phyloP scores from a whole-genome alignment of 805 yeast species.

The Hanseniaspora pseudoguilliermondii region DNA sequence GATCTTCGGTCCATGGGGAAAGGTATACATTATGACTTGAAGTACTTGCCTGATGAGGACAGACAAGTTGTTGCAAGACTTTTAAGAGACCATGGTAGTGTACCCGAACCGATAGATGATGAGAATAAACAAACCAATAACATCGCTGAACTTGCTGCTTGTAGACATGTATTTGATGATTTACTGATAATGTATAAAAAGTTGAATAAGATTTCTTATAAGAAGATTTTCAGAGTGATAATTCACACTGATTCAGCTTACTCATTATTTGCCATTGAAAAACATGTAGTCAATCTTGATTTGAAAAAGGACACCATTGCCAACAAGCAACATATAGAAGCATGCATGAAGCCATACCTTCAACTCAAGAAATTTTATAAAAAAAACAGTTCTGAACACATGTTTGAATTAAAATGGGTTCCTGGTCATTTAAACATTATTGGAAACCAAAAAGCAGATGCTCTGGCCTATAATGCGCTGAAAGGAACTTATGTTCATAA shows the following conservation, averaged over 20 bases:
- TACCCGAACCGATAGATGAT: not conserved
- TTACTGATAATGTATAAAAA: conserved; percentile 24
- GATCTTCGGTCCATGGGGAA: conserved; percentile 57
- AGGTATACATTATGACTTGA: conserved; percentile 57
- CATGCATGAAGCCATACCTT: conserved; percentile 32
- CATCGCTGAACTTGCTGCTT: conserved; percentile 66
- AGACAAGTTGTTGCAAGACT: conserved; percentile 19
- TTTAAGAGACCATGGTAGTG: not conserved
- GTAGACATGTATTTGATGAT: conserved; percentile 39
- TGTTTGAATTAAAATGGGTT: conserved; percentile 46
- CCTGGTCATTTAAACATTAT: conserved; percentile 54
- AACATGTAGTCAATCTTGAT: conserved; percentile 40
- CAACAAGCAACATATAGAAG: conserved; percentile 26
- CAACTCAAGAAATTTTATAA: conserved; percentile 30
- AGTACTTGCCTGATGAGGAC: conserved; percentile 33
- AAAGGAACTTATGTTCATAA: conserved; percentile 22
- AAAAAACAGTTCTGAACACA: conserved; percentile 22
- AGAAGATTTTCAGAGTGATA: conserved; percentile 22
- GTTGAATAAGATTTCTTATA: conserved; percentile 15
- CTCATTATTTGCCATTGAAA: conserved; percentile 35
- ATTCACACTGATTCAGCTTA: conserved; percentile 65
- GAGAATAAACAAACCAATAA: conserved; percentile 50
- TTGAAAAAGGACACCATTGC: conserved; percentile 17
- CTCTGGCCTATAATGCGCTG: conserved; percentile 39
- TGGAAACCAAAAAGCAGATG: conserved; percentile 73